Evolutionary conservation across 2,329 filamentous ascomycete genomes (phyloP).

Genomic region (Trichocomaceae sp.): DNA sequence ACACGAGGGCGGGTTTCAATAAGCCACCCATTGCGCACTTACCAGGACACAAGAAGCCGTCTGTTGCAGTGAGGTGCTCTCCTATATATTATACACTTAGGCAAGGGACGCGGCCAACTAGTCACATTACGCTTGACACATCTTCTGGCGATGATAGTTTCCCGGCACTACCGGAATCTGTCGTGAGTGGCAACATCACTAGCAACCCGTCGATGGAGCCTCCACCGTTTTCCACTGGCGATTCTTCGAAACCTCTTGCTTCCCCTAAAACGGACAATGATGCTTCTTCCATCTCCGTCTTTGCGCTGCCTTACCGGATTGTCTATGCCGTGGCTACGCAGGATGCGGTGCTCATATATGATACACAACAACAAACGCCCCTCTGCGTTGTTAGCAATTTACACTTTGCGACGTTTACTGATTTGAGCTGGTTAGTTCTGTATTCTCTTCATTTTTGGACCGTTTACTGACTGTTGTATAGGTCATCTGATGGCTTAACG

Average conservation of each 20-base stretch:
- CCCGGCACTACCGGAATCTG: constrained; percentile 73
- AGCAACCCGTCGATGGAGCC: constrained; percentile 66
- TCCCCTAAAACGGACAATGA: constrained; percentile 43
- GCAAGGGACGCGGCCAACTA: constrained; percentile 61
- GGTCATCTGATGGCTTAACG: constrained; percentile 69
- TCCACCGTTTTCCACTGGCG: constrained; percentile 46
- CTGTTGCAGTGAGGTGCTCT: constrained; percentile 90
- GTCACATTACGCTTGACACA: constrained; percentile 90
- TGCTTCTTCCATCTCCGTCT: constrained; percentile 51
- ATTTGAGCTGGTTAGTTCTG: constrained; percentile 74
- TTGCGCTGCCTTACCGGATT: constrained; percentile 84
- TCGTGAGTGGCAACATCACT: constrained; percentile 46
- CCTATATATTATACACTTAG: constrained; percentile 81
- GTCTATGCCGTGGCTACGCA: constrained; percentile 96
- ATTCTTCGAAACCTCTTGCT: constrained; percentile 48
- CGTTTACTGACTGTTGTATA: constrained; percentile 32
- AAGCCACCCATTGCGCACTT: constrained; percentile 92
- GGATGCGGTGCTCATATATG: constrained; percentile 88
- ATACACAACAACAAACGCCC: constrained; percentile 92
- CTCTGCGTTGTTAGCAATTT: constrained; percentile 93
- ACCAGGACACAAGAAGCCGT: constrained; percentile 96
- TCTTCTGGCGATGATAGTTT: constrained; percentile 81
- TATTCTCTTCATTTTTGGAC: not conserved
- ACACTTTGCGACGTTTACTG: constrained; percentile 95
- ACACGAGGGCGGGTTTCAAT: constrained; percentile 91